Evolutionary conservation across 169 alveolate species (phyloP).

Genomic region (Plasmodium sp.): DNA sequence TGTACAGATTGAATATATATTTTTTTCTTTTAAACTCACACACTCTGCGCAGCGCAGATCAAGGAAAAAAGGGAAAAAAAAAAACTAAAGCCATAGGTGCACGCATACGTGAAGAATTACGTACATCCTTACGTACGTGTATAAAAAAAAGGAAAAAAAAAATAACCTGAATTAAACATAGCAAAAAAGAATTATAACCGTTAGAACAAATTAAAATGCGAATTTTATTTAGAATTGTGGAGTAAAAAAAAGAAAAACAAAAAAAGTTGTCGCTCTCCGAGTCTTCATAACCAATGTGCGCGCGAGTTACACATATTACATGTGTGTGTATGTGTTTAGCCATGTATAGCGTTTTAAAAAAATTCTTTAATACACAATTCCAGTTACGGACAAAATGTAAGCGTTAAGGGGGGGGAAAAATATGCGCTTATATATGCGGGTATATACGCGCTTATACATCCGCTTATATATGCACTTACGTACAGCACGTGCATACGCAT

Average conservation of each 20-base stretch:
- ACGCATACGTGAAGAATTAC: background rate
- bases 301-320: background rate
- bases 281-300: slow-evolving; percentile 8
- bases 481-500: background rate
- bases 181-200: background rate
- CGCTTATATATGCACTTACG: background rate
- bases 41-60: background rate
- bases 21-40: background rate
- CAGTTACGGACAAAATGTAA: background rate
- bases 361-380: background rate
- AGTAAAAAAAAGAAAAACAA: background rate
- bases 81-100: background rate
- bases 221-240: background rate
- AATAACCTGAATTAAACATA: background rate
- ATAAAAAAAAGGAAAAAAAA: background rate
- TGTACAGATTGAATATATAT: background rate
- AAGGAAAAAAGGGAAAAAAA: background rate
- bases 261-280: background rate
- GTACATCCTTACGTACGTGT: background rate
- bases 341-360: background rate
- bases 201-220: slow-evolving; percentile 15
- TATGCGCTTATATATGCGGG: background rate
- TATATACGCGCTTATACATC: background rate
- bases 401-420: background rate
- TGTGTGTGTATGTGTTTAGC: background rate